These are phyloP conservation scores for Aspergillus niger DNA, from an alignment of 2,329 filamentous ascomycete genomes.

Conservation along the genomic window DNA sequence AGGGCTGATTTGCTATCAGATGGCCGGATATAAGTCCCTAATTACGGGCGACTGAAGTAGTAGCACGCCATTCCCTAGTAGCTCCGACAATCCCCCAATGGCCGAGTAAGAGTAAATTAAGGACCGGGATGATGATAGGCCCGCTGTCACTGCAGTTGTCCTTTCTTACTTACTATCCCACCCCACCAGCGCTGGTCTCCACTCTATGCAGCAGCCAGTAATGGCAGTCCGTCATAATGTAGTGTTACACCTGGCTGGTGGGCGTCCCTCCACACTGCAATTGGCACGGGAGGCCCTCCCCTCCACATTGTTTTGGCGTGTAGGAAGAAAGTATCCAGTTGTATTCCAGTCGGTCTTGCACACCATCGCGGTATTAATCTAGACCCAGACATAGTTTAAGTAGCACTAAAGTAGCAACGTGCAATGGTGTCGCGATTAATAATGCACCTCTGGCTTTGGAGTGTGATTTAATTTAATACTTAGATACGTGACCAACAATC, in stretches of 20 bases:
- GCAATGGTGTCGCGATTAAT: not conserved
- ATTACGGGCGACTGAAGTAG: not conserved
- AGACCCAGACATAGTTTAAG: not conserved
- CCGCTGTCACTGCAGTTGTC: not conserved
- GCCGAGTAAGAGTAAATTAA: not conserved
- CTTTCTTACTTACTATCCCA: not conserved
- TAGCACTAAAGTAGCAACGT: too few species aligned
- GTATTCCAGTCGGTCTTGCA: not conserved
- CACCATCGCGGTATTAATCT: not conserved
- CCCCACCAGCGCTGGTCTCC: not conserved
- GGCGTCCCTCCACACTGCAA: not conserved
- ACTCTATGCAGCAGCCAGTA: not conserved
- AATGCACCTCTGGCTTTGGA: not conserved
- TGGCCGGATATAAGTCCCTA: constrained; percentile 3
- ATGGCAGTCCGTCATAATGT: not conserved
- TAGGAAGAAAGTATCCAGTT: not conserved
- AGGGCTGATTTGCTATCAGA: constrained; percentile 5
- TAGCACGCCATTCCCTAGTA: not conserved
- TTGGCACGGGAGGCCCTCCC: not conserved
- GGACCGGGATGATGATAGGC: not conserved
- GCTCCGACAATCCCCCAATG: not conserved
- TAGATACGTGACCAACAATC: too few species aligned
- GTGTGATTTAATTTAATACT: not conserved
- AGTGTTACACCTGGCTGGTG: not conserved
- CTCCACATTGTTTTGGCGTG: not conserved